A percentile compares a stretch with the other conserved stretches of the same genome.
Conservation (phyloP, 129 eudicot genomes). For the Ambrosia trifida region DNA sequence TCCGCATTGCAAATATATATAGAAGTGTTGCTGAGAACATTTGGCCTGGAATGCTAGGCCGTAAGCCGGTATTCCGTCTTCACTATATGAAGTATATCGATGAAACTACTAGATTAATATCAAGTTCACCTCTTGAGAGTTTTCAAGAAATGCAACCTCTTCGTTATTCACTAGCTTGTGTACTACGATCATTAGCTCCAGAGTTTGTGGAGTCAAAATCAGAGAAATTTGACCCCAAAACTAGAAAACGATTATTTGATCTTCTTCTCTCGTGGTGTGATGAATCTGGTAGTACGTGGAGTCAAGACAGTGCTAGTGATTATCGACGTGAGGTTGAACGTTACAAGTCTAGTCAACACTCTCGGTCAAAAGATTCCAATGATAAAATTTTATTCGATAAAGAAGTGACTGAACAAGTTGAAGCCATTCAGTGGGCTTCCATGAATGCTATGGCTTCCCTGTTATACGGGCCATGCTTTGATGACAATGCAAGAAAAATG, state of each 20-base stretch:
- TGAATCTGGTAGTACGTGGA: conserved; percentile 85
- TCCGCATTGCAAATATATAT: conserved; percentile 90
- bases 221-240: conserved; percentile 86
- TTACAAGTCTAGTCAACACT: conserved; percentile 83
- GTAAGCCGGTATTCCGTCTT: conserved; percentile 95
- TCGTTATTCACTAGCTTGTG: conserved; percentile 94
- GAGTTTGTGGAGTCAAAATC: conserved; percentile 97
- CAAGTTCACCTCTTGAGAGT: conserved; percentile 61
- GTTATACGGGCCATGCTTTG: conserved; percentile 96
- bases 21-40: conserved; percentile 90
- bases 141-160: conserved; percentile 95
- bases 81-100: conserved; percentile 90
- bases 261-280: conserved; percentile 96
- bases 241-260: conserved; percentile 87
- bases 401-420: conserved; percentile 90
- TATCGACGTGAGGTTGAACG: conserved; percentile 97
- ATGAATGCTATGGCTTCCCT: conserved; percentile 99
- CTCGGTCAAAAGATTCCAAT: conserved; percentile 89
- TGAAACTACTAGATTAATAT: conserved; percentile 75
- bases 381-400: conserved; percentile 91
- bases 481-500: conserved; percentile 98
- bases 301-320: conserved; percentile 87
- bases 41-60: conserved; percentile 97
- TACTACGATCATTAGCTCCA: conserved; percentile 86
- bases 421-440: conserved; percentile 98